These are phyloP conservation scores for Diaporthe longicolla DNA, from an alignment of 2,329 filamentous ascomycete genomes.

Conservation along the genomic window DNA sequence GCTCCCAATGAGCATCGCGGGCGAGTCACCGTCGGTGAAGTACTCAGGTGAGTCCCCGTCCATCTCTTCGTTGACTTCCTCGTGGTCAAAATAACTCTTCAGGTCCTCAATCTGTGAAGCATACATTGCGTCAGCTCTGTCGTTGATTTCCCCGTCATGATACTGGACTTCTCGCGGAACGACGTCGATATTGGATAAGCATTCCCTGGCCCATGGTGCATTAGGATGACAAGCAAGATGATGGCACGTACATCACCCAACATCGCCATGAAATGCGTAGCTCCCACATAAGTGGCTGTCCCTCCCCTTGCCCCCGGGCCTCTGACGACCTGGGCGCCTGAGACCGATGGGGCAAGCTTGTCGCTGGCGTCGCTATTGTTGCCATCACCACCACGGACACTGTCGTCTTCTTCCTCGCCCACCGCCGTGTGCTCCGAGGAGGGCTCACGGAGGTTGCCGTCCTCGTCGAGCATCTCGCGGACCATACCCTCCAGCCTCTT, in stretches of 20 bases:
- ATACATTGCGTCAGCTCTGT: not conserved
- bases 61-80: constrained; percentile 52
- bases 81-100: constrained; percentile 69
- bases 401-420: constrained; percentile 23
- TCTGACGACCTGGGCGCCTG: constrained; percentile 59
- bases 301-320: constrained; percentile 52
- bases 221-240: not conserved
- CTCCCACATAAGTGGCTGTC: constrained; percentile 67
- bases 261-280: constrained; percentile 73
- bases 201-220: not conserved
- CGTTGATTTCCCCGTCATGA: not conserved
- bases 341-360: constrained; percentile 7
- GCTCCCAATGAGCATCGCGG: constrained; percentile 61
- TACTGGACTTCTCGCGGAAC: not conserved
- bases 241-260: constrained; percentile 66
- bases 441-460: constrained; percentile 44
- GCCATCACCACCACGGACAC: constrained; percentile 35
- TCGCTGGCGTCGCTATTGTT: constrained; percentile 41
- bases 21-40: constrained; percentile 53
- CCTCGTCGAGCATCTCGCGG: constrained; percentile 66
- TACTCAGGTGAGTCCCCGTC: constrained; percentile 53
- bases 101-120: constrained; percentile 68
- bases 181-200: no score
- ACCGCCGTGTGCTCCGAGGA: not conserved
- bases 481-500: constrained; percentile 71